Percentiles rank a stretch among this genome's conserved stretches.
These are phyloP conservation scores for Aspergillus fumigatiaffinis DNA, from an alignment of 2,329 filamentous ascomycete genomes.

Conservation along the genomic window DNA sequence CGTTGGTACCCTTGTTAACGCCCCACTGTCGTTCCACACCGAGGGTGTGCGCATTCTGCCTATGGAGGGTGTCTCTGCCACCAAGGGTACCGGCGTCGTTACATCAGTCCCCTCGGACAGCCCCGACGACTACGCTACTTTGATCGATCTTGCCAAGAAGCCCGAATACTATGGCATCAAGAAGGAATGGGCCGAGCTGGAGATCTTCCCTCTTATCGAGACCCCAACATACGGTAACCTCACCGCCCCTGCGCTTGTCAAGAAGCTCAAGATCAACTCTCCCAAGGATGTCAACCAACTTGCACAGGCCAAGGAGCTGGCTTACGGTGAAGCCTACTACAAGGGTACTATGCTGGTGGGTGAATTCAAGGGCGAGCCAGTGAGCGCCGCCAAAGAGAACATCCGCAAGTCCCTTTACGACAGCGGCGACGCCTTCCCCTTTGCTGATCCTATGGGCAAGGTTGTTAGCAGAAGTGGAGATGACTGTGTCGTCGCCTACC, in stretches of 20 bases:
- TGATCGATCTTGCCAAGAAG: slow-evolving; percentile 87
- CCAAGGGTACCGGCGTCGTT: slow-evolving; percentile 95
- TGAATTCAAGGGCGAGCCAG: slow-evolving; percentile 80
- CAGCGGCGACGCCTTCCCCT: slow-evolving; percentile 76
- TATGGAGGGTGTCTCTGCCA: slow-evolving; percentile 89
- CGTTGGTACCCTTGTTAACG: slow-evolving; percentile 83
- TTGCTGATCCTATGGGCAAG: slow-evolving; percentile 86
- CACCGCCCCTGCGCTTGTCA: slow-evolving; percentile 76
- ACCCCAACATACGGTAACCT: slow-evolving; percentile 85
- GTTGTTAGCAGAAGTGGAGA: slow-evolving; percentile 87
- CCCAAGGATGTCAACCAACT: slow-evolving; percentile 91
- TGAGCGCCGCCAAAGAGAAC: slow-evolving; percentile 81
- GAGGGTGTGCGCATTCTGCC: slow-evolving; percentile 83
- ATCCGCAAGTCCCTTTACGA: slow-evolving; percentile 75
- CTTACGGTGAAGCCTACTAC: slow-evolving; percentile 97
- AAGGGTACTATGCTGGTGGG: slow-evolving; percentile 86
- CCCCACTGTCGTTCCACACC: slow-evolving; percentile 81
- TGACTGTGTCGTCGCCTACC: slow-evolving; percentile 85
- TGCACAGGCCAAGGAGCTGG: slow-evolving; percentile 88
- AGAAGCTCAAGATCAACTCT: slow-evolving; percentile 93
- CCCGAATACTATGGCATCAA: slow-evolving; percentile 93
- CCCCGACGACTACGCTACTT: slow-evolving; percentile 89
- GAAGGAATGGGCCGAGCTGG: slow-evolving; percentile 91
- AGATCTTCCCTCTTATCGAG: slow-evolving; percentile 83
- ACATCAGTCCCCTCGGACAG: slow-evolving; percentile 94